phyloP scores from a whole-genome alignment of 1,139 yeast genomes.

The Nakaseomyces delphensis region DNA sequence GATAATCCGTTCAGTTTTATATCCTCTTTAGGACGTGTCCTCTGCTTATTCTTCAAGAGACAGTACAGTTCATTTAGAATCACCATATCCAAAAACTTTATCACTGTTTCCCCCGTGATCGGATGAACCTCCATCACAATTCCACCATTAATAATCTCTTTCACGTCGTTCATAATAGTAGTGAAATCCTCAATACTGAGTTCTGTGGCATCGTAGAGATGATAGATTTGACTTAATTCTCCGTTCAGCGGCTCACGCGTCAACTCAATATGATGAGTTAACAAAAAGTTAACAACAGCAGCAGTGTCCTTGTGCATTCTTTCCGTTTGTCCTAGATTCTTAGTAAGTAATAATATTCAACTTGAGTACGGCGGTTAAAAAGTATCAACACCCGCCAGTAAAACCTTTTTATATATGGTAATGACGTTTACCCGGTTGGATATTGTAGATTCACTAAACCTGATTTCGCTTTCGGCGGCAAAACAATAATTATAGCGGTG shows the following conservation, averaged over 20 bases:
- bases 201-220: neutral
- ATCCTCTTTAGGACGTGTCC: neutral
- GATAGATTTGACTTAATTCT: conserved; percentile 10
- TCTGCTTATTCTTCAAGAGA: neutral
- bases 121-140: neutral
- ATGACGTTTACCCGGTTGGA: too few relatives aligned
- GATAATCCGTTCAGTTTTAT: neutral
- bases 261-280: conserved; percentile 12
- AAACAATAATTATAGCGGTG: too few relatives aligned
- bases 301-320: conserved; percentile 3
- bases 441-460: too few relatives aligned
- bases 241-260: conserved; percentile 12
- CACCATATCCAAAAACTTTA: neutral
- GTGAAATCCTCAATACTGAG: neutral
- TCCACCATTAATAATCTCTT: conserved; percentile 7
- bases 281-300: conserved; percentile 11
- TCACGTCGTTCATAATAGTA: neutral
- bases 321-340: neutral
- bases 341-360: too few relatives aligned
- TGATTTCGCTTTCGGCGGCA: too few relatives aligned
- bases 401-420: too few relatives aligned
- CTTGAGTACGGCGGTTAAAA: neutral
- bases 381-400: too few relatives aligned
- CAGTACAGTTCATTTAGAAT: neutral
- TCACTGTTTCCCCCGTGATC: neutral